Evolutionary conservation across 352 stramenopile genomes (phyloP).

Genomic region (Globisporangium nagaii): DNA sequence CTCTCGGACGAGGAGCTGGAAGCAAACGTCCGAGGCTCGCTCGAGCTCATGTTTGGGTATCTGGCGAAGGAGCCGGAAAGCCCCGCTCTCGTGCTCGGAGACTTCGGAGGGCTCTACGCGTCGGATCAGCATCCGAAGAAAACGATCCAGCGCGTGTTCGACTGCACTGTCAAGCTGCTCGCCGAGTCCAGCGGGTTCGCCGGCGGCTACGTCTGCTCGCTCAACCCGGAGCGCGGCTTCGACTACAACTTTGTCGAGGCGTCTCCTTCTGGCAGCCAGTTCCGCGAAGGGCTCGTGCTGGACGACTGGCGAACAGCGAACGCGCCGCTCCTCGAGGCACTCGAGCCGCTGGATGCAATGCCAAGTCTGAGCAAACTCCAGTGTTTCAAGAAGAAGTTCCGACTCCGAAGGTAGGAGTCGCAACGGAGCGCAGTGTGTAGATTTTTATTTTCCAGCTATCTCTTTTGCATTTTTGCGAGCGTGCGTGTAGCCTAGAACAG

Average conservation of each 20-base stretch:
- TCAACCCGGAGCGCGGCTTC: constrained; percentile 69
- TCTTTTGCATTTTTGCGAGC: not conserved
- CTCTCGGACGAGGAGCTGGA: constrained; percentile 37
- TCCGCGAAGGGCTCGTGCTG: constrained; percentile 42
- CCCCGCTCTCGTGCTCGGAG: constrained; percentile 49
- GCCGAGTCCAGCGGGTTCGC: constrained; percentile 28
- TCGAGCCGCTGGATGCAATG: constrained; percentile 47
- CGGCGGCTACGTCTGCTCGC: constrained; percentile 65
- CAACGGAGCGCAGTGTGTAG: too few species aligned
- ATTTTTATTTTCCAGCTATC: too few species aligned
- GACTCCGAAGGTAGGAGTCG: constrained; percentile 1
- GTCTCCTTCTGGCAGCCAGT: constrained; percentile 16
- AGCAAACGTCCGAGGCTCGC: constrained; percentile 34
- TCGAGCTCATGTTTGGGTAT: constrained; percentile 69
- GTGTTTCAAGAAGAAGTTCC: constrained; percentile 30
- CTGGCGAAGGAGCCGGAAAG: constrained; percentile 31
- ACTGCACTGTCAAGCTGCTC: constrained; percentile 61
- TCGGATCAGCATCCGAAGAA: constrained; percentile 44
- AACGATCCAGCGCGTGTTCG: constrained; percentile 53
- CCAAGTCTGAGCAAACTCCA: constrained; percentile 39
- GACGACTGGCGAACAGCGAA: constrained; percentile 62
- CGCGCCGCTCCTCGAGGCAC: constrained; percentile 29
- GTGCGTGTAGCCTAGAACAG: not conserved
- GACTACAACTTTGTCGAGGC: constrained; percentile 49
- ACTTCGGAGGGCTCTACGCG: constrained; percentile 65